A percentile compares a stretch with the other conserved stretches of the same genome.
These are phyloP conservation scores for Plenodomus lindquistii DNA, from an alignment of 2,329 filamentous ascomycete species.

Conservation along the genomic window DNA sequence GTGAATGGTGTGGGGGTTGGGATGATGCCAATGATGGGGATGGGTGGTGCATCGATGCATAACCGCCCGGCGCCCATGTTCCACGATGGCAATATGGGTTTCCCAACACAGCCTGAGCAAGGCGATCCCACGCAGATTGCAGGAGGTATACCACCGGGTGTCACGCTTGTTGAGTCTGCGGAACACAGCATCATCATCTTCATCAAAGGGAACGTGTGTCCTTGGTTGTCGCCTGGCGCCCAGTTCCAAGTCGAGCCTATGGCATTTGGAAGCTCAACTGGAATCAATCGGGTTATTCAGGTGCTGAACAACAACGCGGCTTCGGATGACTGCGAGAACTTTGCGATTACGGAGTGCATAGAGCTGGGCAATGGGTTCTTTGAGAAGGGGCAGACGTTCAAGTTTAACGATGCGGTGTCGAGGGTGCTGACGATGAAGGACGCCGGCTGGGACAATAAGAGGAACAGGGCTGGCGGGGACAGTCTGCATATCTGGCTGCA, in stretches of 20 bases:
- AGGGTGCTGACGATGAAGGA: conserved; percentile 38
- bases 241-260: conserved; percentile 31
- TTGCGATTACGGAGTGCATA: conserved; percentile 39
- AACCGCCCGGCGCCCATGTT: conserved; percentile 25
- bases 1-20: conserved; percentile 14
- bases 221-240: conserved; percentile 34
- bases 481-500: conserved; percentile 38
- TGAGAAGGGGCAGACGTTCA: conserved; percentile 42
- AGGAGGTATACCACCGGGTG: conserved; percentile 32
- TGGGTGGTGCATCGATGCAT: conserved; percentile 17
- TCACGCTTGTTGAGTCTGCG: conserved; percentile 28
- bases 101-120: conserved; percentile 25
- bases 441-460: conserved; percentile 38
- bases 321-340: conserved; percentile 29
- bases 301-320: conserved; percentile 27
- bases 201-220: conserved; percentile 33
- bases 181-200: conserved; percentile 32
- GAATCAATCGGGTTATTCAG: conserved; percentile 36
- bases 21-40: conserved; percentile 17
- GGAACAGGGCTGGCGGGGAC: conserved; percentile 30
- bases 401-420: conserved; percentile 33
- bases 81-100: conserved; percentile 25
- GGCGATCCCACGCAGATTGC: conserved; percentile 28
- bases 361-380: conserved; percentile 40
- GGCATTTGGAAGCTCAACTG: conserved; percentile 24